Base-by-base conservation (phyloP, 2,329 filamentous ascomycete species). In the Chrysosporium keratinophilum region DNA sequence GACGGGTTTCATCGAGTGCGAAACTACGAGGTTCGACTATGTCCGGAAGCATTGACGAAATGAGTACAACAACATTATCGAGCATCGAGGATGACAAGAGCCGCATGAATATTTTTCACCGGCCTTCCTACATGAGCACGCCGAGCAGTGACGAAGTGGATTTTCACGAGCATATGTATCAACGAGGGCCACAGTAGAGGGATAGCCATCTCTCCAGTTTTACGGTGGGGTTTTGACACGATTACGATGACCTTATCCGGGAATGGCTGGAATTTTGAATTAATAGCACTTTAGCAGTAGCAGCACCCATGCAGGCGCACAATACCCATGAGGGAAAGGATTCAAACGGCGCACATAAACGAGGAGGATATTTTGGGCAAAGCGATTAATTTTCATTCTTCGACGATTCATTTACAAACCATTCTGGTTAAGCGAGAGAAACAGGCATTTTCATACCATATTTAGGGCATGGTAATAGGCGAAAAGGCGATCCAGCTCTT, bases 1-100 rank as follows among this genome's bases (percentile, higher is more conserved):
- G 88, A 17, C 63, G 68, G 5, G 71, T 72, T 48, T 65, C 68
- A 15, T 65, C 63, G 14, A 63, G 62, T 5, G 61, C 61, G 35
- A 65, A 63, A 31, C 59, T 63, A 5, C 59, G 60, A 28, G 43
- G 10, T 10, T 33, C 47, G 1, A 45, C 49, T 7, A 55, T 41
- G 34, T 56, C 54, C 20, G 43, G 48, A 9, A 42, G 31, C n/a
- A 35, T 49, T 17, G 49, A 56, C 23, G 54, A 47, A 15, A 48
- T 46, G 44, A 53, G 50, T 17, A 50, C 37, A 15, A 48, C 49
- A 14, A 40, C 54, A n/a, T 28, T 43, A 34, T 44, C 54, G 17
- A 56, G 49, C 44, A 28, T 45, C 4, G 47, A 50, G 17, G 49
- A 55, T 9, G 45, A 47, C 3, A 54, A 45, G 19, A 17, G 28